Base-by-base conservation (phyloP, 495 filamentous ascomycete genomes). In the Chaetomium fimeti region DNA sequence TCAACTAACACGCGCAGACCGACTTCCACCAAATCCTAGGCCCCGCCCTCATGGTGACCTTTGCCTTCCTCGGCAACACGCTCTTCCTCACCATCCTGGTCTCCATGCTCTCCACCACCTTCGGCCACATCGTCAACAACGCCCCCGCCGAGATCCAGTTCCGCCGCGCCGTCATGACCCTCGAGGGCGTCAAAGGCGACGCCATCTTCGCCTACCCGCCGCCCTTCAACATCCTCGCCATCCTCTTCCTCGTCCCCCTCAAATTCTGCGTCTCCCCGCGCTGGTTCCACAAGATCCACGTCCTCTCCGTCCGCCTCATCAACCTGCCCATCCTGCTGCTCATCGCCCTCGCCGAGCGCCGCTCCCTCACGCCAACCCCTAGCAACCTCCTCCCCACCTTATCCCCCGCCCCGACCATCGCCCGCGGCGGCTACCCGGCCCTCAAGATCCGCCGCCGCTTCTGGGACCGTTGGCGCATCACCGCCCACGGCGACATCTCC, bases 261-360 rank as follows among this genome's bases (percentile, higher is more conserved):
- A 89, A 89, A 61, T 84, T 85, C 66, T 65, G 86, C 12, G 77
- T 88, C 55, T 81, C 83, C 0, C 84, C 87, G 2, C 85, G 88
- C 40, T 90, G 88, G 88, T 90, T 90, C 66, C 88, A 91, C 76
- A 91, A 90, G 69, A 84, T 90, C 63, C 89, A 91, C 69, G 85
- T 91, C 53, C 78, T 82, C 55, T 78, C 79, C 13, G 83, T 90
- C 16, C 85, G 88, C 38, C 63, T 82, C 12, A 76, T 88, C 69
- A 91, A 91, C 68, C 77, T 85, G 2, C 88, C 88, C 1, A 69
- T 91, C 6, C 77, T 91, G 0, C 78, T 89, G 38, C 29, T 84
- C 61, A 85, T 91, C 62, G 79, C 81, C 36, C 52, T 84, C 20
- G 79, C 82, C 58, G 88, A 88, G 71, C 85, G 87, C 48, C 79